Conservation (phyloP, 2,329 filamentous ascomycete genomes). For the Cercospora brassicicola region DNA sequence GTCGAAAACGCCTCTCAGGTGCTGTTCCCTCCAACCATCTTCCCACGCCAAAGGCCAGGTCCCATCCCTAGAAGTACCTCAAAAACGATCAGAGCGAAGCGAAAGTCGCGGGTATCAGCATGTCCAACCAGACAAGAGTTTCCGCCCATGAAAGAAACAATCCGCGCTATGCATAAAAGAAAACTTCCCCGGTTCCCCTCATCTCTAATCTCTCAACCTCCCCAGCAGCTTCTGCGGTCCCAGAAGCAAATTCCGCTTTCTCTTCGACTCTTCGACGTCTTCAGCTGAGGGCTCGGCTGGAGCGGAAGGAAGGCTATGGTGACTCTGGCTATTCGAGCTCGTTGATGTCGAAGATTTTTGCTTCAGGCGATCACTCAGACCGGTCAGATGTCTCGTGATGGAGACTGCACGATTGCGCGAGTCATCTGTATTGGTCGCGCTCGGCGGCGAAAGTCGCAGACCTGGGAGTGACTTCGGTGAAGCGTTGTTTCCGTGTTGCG, state of each 20-base stretch:
- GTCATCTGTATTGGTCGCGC: constrained; percentile 5
- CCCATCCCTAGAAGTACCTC: background rate
- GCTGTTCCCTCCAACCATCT: background rate
- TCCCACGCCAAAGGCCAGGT: background rate
- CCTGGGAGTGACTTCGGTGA: constrained; percentile 6
- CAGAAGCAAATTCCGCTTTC: constrained; percentile 45
- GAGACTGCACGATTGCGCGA: constrained; percentile 30
- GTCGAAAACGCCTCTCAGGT: background rate
- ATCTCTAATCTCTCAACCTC: constrained; percentile 37
- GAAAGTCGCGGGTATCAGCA: constrained; percentile 9
- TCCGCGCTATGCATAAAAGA: constrained; percentile 9
- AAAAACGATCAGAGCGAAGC: background rate
- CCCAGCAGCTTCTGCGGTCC: constrained; percentile 47
- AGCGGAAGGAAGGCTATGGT: background rate
- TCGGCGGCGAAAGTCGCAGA: constrained; percentile 1
- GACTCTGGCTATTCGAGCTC: constrained; percentile 2
- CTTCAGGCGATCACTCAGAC: constrained; percentile 35
- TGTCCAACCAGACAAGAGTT: background rate
- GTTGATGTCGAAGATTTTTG: constrained; percentile 18
- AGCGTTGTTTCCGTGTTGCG: constrained; percentile 5
- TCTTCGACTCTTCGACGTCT: constrained; percentile 39
- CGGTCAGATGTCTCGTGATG: constrained; percentile 34
- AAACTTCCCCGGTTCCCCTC: background rate
- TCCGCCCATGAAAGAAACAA: background rate
- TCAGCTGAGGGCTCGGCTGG: constrained; percentile 20